These are phyloP conservation scores for Acanthamoeba royreba DNA, from an alignment of 208 protist species.

Conservation along the genomic window DNA sequence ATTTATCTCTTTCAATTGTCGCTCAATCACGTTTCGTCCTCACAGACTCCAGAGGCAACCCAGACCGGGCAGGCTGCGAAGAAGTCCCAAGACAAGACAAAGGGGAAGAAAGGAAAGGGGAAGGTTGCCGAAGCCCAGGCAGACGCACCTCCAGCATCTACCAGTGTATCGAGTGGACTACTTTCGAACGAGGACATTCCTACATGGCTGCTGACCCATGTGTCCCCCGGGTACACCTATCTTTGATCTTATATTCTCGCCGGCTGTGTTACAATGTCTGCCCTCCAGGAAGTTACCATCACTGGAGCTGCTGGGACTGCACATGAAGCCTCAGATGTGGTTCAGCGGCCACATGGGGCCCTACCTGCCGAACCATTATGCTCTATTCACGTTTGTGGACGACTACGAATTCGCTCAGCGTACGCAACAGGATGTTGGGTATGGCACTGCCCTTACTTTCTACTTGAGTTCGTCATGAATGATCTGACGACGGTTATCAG, in stretches of 20 bases:
- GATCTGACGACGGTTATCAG: not conserved
- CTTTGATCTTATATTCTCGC: no score
- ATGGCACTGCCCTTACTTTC: not conserved
- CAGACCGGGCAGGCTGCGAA: not conserved
- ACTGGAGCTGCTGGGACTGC: not conserved
- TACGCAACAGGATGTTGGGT: not conserved
- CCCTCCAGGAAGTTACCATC: not conserved
- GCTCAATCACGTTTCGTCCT: no score
- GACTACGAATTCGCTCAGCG: slow-evolving; percentile 32
- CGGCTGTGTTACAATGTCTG: no score
- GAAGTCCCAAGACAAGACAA: not conserved
- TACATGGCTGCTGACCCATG: slow-evolving; percentile 1
- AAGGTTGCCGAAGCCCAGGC: no score
- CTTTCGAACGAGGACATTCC: not conserved
- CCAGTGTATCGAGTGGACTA: no score
- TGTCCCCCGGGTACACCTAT: not conserved
- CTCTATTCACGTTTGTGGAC: not conserved
- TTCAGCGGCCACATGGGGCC: slow-evolving; percentile 12
- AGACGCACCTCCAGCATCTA: no score
- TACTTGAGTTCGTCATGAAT: not conserved
- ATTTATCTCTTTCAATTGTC: not conserved
- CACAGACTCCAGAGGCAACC: not conserved
- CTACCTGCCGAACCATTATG: not conserved
- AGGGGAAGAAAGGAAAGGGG: not conserved
- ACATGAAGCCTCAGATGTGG: slow-evolving; percentile 1